These are phyloP conservation scores for Adansonia rubrostipa DNA, from an alignment of 441 rosid species.

Conservation along the genomic window DNA sequence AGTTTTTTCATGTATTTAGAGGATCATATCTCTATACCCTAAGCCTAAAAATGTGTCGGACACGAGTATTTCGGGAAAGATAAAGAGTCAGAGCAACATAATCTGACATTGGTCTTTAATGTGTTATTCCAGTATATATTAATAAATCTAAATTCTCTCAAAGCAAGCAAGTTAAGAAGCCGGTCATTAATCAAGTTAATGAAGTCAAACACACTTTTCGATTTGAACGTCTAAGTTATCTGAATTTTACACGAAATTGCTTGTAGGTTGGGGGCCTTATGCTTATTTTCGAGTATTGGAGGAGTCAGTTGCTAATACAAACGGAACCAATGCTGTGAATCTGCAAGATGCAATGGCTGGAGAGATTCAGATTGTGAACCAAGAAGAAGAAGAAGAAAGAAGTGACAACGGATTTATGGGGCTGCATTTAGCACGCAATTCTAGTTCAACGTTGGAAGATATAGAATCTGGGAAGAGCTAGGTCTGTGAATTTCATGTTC, in stretches of 20 bases:
- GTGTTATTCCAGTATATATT: background rate
- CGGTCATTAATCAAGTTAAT: background rate
- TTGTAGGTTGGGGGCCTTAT: conserved; percentile 81
- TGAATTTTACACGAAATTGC: conserved; percentile 11
- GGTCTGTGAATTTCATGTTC: background rate
- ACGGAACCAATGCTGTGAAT: conserved; percentile 33
- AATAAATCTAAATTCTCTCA: background rate
- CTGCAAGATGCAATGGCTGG: conserved; percentile 25
- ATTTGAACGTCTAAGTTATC: background rate
- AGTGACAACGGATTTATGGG: conserved; percentile 43
- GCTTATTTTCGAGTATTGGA: conserved; percentile 74
- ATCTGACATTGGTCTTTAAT: background rate
- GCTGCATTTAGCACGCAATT: conserved; percentile 42
- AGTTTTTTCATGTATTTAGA: no score
- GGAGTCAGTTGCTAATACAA: conserved; percentile 34
- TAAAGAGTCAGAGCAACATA: no score
- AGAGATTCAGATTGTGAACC: conserved; percentile 34
- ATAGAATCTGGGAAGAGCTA: conserved; percentile 46
- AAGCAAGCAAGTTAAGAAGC: conserved; percentile 7
- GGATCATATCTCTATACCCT: no score
- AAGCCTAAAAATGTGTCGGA: no score
- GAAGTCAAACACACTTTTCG: background rate
- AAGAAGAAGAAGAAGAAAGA: conserved; percentile 44
- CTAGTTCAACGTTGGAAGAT: conserved; percentile 41
- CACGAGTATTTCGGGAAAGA: no score